phyloP scores from a whole-genome alignment of 352 stramenopile species.

The Aphanomyces invadans region DNA sequence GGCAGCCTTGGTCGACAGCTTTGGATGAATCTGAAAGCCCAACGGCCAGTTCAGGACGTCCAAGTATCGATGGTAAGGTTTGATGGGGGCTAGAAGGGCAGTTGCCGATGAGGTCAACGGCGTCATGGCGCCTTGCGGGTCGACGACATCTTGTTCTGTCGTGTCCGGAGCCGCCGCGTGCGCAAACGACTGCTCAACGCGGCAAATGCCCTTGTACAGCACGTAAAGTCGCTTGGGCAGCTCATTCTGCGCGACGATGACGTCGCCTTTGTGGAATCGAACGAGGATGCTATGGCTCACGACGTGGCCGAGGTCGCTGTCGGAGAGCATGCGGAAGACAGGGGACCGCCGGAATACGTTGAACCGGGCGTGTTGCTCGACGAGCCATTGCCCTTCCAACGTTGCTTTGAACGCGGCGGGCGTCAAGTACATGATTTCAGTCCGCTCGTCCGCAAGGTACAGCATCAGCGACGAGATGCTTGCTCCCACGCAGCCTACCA shows the following conservation, averaged over 20 bases:
- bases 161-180: neutral
- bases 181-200: constrained; percentile 15
- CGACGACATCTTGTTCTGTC: neutral
- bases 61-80: neutral
- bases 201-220: constrained; percentile 24
- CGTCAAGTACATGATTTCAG: constrained; percentile 19
- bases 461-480: constrained; percentile 20
- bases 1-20: neutral
- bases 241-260: constrained; percentile 7
- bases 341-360: constrained; percentile 4
- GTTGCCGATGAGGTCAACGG: neutral
- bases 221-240: constrained; percentile 14
- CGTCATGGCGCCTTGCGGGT: neutral
- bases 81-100: neutral
- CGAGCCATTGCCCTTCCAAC: constrained; percentile 19
- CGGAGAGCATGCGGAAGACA: constrained; percentile 14
- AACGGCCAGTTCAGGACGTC: neutral
- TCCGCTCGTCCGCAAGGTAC: constrained; percentile 22
- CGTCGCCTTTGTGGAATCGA: constrained; percentile 20
- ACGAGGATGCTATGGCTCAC: constrained; percentile 20
- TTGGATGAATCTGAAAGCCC: neutral
- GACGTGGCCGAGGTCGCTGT: constrained; percentile 21
- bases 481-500: constrained; percentile 17
- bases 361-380: constrained; percentile 21
- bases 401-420: constrained; percentile 11